These are phyloP conservation scores for Zygosaccharomyces pseudobailii DNA, from an alignment of 1,139 yeast genomes.

Conservation along the genomic window DNA sequence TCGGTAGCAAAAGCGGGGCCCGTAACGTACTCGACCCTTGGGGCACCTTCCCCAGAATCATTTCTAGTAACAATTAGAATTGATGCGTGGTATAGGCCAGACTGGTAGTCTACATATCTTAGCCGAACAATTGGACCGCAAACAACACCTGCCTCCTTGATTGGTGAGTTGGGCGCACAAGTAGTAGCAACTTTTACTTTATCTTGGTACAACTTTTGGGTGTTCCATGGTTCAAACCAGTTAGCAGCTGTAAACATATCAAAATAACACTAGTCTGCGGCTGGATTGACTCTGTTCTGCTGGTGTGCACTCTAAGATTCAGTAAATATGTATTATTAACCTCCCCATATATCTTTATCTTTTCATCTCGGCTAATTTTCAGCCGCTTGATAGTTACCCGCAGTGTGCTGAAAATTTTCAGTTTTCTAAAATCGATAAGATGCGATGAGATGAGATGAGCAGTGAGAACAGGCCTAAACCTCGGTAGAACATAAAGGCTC, in stretches of 20 bases:
- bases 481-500: neutral
- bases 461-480: neutral
- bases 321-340: neutral
- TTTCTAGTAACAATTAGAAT: constrained; percentile 40
- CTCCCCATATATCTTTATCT: neutral
- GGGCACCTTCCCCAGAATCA: constrained; percentile 17
- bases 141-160: constrained; percentile 21
- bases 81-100: constrained; percentile 56
- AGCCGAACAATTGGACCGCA: constrained; percentile 79
- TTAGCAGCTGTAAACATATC: constrained; percentile 2
- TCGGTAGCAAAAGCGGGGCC: constrained; percentile 24
- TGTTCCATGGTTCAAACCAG: constrained; percentile 29
- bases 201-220: constrained; percentile 19
- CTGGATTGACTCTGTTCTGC: neutral
- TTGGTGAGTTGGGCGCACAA: constrained; percentile 22
- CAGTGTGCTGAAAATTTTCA: neutral
- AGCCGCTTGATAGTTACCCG: constrained; percentile 4
- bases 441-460: constrained; percentile 16
- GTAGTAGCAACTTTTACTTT: constrained; percentile 20
- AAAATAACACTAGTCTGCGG: neutral
- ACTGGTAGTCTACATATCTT: constrained; percentile 48
- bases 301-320: neutral
- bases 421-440: constrained; percentile 1
- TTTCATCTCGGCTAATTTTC: neutral
- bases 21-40: constrained; percentile 23